A percentile compares a stretch with the other conserved stretches of the same genome.
phyloP scores from a whole-genome alignment of 345 rosid genomes.

The Euphorbia peplus region DNA sequence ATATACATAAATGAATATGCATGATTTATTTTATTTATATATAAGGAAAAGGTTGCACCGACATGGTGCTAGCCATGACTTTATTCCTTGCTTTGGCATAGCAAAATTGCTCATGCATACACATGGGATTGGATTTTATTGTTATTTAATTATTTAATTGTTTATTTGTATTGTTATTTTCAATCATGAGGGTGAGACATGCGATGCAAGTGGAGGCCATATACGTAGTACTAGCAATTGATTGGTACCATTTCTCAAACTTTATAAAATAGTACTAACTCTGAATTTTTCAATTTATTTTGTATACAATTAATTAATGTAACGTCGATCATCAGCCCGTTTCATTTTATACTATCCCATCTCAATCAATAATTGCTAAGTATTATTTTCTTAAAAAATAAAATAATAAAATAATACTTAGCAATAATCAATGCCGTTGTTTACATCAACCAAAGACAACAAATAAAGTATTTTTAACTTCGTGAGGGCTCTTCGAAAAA shows the following conservation, averaged over 20 bases:
- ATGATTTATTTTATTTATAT: too few relatives aligned
- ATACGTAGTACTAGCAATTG: neutral
- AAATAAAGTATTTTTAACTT: too few relatives aligned
- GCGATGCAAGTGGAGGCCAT: neutral
- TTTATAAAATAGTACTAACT: neutral
- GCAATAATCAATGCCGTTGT: too few relatives aligned
- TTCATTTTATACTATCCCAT: too few relatives aligned
- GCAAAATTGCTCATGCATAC: neutral
- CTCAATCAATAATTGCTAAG: too few relatives aligned
- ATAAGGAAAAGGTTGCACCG: neutral
- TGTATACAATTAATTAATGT: too few relatives aligned
- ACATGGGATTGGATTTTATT: neutral
- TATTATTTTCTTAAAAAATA: too few relatives aligned
- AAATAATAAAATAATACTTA: too few relatives aligned
- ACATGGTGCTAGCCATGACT: neutral
- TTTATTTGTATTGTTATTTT: neutral
- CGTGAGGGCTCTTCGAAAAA: too few relatives aligned
- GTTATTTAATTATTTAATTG: too few relatives aligned
- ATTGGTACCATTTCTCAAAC: neutral
- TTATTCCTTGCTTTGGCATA: neutral
- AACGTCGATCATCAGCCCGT: neutral
- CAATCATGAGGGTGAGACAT: neutral
- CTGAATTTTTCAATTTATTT: neutral
- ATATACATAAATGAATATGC: too few relatives aligned
- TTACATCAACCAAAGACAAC: neutral